Conservation (phyloP, 345 rosid genomes). For the Trapa bicornis region DNA sequence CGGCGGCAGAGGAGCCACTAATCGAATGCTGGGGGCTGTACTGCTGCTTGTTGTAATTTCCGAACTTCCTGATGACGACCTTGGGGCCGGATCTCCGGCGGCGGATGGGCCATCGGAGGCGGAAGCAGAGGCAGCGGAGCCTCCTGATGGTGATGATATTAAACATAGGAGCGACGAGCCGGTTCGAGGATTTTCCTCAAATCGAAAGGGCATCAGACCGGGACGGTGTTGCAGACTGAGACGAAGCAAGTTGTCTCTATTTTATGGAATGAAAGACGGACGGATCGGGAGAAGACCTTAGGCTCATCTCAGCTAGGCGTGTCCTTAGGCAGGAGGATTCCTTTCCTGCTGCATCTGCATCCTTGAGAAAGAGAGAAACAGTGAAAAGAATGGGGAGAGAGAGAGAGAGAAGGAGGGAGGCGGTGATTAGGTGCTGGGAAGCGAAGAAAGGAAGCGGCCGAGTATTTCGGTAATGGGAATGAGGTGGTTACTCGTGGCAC, state of each 20-base stretch:
- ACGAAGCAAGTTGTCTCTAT: neutral
- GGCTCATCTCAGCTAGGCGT: neutral
- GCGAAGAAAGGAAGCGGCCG: conserved; percentile 2
- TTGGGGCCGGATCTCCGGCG: conserved; percentile 37
- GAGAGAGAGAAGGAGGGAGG: neutral
- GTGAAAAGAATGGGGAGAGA: neutral
- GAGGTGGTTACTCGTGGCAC: conserved; percentile 37
- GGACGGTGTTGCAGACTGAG: neutral
- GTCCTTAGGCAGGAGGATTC: neutral
- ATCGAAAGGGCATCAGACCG: neutral
- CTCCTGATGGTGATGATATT: conserved; percentile 20
- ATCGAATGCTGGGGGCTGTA: conserved; percentile 11
- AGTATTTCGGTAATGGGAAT: conserved; percentile 24
- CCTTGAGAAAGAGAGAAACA: neutral
- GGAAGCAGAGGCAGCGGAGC: conserved; percentile 40
- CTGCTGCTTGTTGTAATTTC: conserved; percentile 19
- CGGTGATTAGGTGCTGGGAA: neutral
- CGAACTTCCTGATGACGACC: conserved; percentile 29
- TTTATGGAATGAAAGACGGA: neutral
- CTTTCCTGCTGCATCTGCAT: neutral
- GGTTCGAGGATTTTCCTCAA: neutral
- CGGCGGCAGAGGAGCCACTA: conserved; percentile 11
- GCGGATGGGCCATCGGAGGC: conserved; percentile 58
- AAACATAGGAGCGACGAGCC: neutral
- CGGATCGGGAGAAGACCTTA: neutral